Base-by-base conservation (phyloP, 1,139 yeast genomes). In the Blastobotrys raffinosifermentans region DNA sequence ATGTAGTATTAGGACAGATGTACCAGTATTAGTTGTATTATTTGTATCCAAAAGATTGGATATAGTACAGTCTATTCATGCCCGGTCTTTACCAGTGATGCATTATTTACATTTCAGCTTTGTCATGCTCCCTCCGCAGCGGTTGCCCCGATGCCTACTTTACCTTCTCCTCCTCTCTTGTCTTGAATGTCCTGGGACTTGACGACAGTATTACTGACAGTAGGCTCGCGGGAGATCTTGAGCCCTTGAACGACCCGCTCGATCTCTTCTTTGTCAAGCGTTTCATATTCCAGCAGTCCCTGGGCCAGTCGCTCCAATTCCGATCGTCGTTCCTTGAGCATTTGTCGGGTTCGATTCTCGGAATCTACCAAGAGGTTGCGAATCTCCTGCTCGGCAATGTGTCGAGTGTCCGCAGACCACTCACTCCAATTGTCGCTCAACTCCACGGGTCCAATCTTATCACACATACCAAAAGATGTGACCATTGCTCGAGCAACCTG, bases 401-500 rank as follows among this genome's bases (percentile, higher is more conserved):
- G 93, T 47, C 94, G 73, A 35, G 94, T 74, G 47, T 78, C 76
- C 9, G 89, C 84, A 1, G 96, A 85, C 98, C 97, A 91, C 39
- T 83, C 76, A 49, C 80, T 87, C 96, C 96, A 89, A 57, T 82
- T 80, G 54, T 86, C 66, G 40, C 89, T 74, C 34, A 91, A 70
- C 55, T 78, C 78, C 25, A 91, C 86, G 4, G 98, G 98, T 1
- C 98, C 98, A 46, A 91, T 85, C 41, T 73, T 76, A 39, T 85
- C 91, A 50, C 94, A 80, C 98, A 93, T 91, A 54, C 99, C 99
- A 57, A 84, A 91, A 33, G 87, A 80, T 1, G 95, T 86, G 30
- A 91, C 96, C 97, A 91, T 91, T 15, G 95, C 94, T 53, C 96
- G 73, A 2, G 98, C 98, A 38, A 87, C 91, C 43, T 75, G 73